These are phyloP conservation scores for Colletotrichum orchidophilum DNA, from an alignment of 2,329 filamentous ascomycete species.

Conservation along the genomic window DNA sequence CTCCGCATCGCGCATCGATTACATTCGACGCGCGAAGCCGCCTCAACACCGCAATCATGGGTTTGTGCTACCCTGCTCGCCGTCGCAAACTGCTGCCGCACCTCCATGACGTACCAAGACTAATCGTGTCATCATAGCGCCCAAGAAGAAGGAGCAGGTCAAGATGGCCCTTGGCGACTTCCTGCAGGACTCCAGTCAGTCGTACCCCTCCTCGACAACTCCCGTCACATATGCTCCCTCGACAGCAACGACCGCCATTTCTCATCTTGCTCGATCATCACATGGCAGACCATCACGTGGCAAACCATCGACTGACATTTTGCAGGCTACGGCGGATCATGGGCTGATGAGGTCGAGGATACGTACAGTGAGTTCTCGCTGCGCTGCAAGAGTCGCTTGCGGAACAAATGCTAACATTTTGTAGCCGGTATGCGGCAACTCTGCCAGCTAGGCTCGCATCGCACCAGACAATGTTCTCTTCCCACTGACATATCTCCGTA, in stretches of 20 bases:
- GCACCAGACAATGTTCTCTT: not conserved
- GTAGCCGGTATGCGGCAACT: constrained; percentile 47
- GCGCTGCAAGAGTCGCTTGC: not conserved
- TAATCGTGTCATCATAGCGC: constrained; percentile 66
- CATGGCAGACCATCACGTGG: no score
- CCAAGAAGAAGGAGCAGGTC: constrained; percentile 91
- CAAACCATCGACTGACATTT: constrained; percentile 38
- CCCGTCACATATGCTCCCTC: constrained; percentile 4
- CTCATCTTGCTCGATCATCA: constrained; percentile 38
- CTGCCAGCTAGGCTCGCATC: constrained; percentile 9
- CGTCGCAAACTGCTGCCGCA: not conserved
- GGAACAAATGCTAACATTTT: constrained; percentile 39
- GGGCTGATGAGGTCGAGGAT: constrained; percentile 99
- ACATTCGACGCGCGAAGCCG: constrained; percentile 56
- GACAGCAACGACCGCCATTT: constrained; percentile 33
- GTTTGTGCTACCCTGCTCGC: constrained; percentile 49
- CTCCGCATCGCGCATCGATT: constrained; percentile 45
- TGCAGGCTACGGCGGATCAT: constrained; percentile 76
- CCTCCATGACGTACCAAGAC: constrained; percentile 13
- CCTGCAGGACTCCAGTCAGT: constrained; percentile 89
- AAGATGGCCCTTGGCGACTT: constrained; percentile 99
- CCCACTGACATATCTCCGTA: constrained; percentile 36
- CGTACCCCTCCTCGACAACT: constrained; percentile 37
- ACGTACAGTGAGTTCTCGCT: constrained; percentile 71
- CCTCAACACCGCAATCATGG: constrained; percentile 67